Evolutionary conservation across 2,329 filamentous ascomycete species (phyloP), one percentile per base, ranked within the genome.

Genomic region (Dactylellina haptotyla): DNA sequence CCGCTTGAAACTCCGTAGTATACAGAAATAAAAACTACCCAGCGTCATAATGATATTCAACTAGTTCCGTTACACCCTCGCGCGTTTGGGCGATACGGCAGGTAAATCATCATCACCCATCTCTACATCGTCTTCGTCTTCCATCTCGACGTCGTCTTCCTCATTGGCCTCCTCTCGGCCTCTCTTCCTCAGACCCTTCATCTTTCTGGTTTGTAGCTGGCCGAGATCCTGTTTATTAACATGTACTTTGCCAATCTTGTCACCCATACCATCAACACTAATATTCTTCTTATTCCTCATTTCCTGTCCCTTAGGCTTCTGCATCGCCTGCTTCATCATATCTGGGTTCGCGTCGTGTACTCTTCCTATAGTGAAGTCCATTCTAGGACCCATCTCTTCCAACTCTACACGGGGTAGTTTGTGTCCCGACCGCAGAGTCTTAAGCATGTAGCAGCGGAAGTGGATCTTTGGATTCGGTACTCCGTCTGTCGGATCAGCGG

Each of bases 161-260:
- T 84, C 84, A 43, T 85, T 85, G 56, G 83, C 84, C 57, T 85
- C 84, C 23, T 87, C 82, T 75, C 88, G 88, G 62, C 92, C 87
- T 76, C 86, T 88, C 76, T 95, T 86, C 87, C 98, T 99, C 77
- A 99, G 82, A 77, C 93, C 95, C 88, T 99, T 99, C 93, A 99
- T 98, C 88, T 99, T 99, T 80, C 95, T 89, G 59, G 93, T 96
- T 85, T 99, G 95, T 82, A 99, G 82, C 78, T 90, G 87, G 79
- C 85, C 85, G 70, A 99, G 86, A 83, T 99, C 93, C 83, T 97
- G 93, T 84, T 90, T 92, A 79, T 91, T 92, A 72, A 96, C 82
- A 81, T 99, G 95, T 75, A 99, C 90, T 77, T 93, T 89, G 75
- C 94, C 95, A 76, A 98, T 86, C 89, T 98, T 98, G 83, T 99